Evolutionary conservation across 257 asterid genomes (phyloP).

Genomic region (Capsicum rhomboideum): DNA sequence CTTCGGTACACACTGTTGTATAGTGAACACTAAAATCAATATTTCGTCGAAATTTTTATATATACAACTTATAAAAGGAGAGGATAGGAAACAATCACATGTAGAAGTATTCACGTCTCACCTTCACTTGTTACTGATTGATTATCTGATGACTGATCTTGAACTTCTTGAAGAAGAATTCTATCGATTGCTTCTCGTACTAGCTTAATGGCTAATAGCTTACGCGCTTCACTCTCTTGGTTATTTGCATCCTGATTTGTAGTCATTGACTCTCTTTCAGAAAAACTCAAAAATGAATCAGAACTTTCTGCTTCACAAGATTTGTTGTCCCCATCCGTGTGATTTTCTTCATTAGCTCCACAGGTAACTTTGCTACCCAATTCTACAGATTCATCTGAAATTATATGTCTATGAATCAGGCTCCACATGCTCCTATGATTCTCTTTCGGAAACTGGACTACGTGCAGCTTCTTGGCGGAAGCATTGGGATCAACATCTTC

Average conservation of each 20-base stretch:
- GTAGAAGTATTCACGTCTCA: conserved; percentile 13
- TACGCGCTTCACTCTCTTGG: conserved; percentile 49
- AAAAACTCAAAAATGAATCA: neutral
- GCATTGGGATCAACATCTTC: neutral
- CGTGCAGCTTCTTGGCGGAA: neutral
- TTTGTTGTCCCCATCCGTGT: conserved; percentile 9
- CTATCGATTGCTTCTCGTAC: conserved; percentile 91
- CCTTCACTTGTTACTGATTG: conserved; percentile 45
- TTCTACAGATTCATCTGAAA: conserved; percentile 12
- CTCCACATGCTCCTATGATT: conserved; percentile 33
- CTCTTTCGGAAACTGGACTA: neutral
- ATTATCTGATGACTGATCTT: conserved; percentile 63
- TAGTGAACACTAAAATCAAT: neutral
- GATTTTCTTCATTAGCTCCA: conserved; percentile 5
- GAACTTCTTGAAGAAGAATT: conserved; percentile 89
- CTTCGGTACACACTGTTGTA: neutral
- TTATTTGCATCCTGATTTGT: conserved; percentile 19
- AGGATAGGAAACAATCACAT: neutral
- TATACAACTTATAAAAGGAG: neutral
- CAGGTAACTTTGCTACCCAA: neutral
- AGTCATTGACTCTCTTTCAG: conserved; percentile 16
- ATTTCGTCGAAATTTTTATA: neutral
- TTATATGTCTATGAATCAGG: conserved; percentile 27
- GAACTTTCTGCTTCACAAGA: conserved; percentile 8
- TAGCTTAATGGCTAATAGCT: conserved; percentile 64